Conservation (phyloP, 2,329 filamentous ascomycete genomes). For the Penicillium frequentans region DNA sequence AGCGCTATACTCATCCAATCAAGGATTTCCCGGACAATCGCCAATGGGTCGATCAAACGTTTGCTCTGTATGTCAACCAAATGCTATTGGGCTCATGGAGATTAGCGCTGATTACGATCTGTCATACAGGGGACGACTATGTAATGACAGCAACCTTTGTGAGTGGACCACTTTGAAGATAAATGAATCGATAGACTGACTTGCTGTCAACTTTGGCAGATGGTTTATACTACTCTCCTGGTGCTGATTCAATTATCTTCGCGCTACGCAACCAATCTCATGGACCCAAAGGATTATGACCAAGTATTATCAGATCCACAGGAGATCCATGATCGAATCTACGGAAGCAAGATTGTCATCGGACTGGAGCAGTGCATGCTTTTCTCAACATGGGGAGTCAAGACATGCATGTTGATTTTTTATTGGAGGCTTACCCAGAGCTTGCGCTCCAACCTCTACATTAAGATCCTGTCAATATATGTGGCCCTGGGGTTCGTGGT, state of each 20-base stretch:
- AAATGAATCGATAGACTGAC: neutral
- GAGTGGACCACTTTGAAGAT: conserved; percentile 11
- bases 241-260: conserved; percentile 39
- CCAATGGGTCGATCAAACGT: conserved; percentile 29
- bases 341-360: conserved; percentile 52
- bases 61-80: conserved; percentile 24
- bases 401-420: conserved; percentile 53
- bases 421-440: conserved; percentile 49
- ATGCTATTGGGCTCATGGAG: neutral
- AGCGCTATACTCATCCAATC: conserved; percentile 3
- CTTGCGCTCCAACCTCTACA: conserved; percentile 34
- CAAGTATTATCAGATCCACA: conserved; percentile 33
- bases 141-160: conserved; percentile 40
- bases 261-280: conserved; percentile 39
- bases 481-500: conserved; percentile 46
- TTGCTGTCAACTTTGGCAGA: conserved; percentile 17
- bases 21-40: conserved; percentile 29
- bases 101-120: neutral
- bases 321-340: conserved; percentile 45
- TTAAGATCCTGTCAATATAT: conserved; percentile 45
- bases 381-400: conserved; percentile 51
- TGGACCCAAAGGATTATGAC: conserved; percentile 35
- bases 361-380: conserved; percentile 53
- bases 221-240: conserved; percentile 36
- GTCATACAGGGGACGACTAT: conserved; percentile 37